These are phyloP conservation scores for Parachaetomium inaequale DNA, from an alignment of 495 filamentous ascomycete species.

Conservation along the genomic window DNA sequence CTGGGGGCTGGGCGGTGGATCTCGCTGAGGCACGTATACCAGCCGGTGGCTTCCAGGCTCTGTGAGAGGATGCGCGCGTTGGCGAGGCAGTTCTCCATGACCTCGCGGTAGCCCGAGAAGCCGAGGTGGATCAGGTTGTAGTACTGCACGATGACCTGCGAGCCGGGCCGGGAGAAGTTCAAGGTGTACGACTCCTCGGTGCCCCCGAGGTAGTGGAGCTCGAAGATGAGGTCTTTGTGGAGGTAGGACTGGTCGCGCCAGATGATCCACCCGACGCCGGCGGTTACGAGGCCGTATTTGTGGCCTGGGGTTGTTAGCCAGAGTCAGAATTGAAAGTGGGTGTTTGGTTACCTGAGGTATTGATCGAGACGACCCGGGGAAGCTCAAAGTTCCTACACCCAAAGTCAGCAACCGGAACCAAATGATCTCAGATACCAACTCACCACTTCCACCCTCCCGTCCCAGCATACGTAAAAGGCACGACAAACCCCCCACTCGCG, in stretches of 20 bases:
- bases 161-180: conserved; percentile 71
- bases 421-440: conserved; percentile 3
- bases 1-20: conserved; percentile 57
- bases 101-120: conserved; percentile 57
- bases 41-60: conserved; percentile 63
- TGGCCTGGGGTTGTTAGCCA: conserved; percentile 41
- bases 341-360: conserved; percentile 48
- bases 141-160: conserved; percentile 71
- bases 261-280: conserved; percentile 72
- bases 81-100: conserved; percentile 69
- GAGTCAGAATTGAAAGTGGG: background rate
- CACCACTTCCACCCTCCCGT: conserved; percentile 60
- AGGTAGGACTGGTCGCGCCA: conserved; percentile 67
- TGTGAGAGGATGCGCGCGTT: conserved; percentile 67
- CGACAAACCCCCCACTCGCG: conserved; percentile 69
- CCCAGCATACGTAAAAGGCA: conserved; percentile 64
- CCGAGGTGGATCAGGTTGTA: conserved; percentile 75
- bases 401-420: conserved; percentile 5
- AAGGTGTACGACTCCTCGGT: conserved; percentile 71
- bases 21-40: conserved; percentile 66
- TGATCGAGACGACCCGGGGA: conserved; percentile 71
- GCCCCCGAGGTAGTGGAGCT: conserved; percentile 71
- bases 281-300: conserved; percentile 70
- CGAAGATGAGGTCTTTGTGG: conserved; percentile 68
- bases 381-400: conserved; percentile 60